Evolutionary conservation across 371 early-diverging fungal genomes (phyloP), one percentile per base, ranked within the genome.

Genomic region (Aphelidium insulamus): DNA sequence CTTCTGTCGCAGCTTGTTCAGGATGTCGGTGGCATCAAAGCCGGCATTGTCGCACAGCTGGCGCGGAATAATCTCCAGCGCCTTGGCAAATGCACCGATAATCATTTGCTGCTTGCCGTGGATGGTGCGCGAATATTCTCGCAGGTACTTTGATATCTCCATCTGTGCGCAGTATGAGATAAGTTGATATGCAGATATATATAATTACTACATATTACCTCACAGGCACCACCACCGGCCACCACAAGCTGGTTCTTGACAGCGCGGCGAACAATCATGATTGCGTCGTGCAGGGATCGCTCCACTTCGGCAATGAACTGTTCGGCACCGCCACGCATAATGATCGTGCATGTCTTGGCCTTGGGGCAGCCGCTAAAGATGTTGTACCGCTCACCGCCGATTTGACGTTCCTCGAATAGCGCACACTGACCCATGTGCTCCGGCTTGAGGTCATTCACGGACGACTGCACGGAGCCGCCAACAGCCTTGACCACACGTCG

Each of bases 271-370:
- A 99, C 94, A 59, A 98, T 90, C 86, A 92, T 91, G 49, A 99
- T 88, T 31, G 98, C 97, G 59, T 99, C 99, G 56, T 98, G 86
- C 44, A 99, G 62, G 46, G 78, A 77, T 37, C 99, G 75, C 62
- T 97, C 98, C 3, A 99, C 95, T 56, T 99, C 99, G 41, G 97
- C 95, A 56, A 99, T 87, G 38, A 98, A 91, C 55, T 98, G 97
- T 50, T 91, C 91, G 17, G 98, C 95, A 40, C 98, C 98, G 44
- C 99, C 99, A 44, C 98, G 69, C 28, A 99, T 66, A 30, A 99
- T 67, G 19, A 99, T 57, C 1, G 99, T 99, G 53, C 88, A 88
- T 0, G 91, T 92, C 54, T 79, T 79, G 33, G 86, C 79, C 45
- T 76, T 62, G 26, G 84, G 65, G 52, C 94, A 69, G 0, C 81